Conservation (phyloP, 495 filamentous ascomycete species). For the Rusavskia elegans region DNA sequence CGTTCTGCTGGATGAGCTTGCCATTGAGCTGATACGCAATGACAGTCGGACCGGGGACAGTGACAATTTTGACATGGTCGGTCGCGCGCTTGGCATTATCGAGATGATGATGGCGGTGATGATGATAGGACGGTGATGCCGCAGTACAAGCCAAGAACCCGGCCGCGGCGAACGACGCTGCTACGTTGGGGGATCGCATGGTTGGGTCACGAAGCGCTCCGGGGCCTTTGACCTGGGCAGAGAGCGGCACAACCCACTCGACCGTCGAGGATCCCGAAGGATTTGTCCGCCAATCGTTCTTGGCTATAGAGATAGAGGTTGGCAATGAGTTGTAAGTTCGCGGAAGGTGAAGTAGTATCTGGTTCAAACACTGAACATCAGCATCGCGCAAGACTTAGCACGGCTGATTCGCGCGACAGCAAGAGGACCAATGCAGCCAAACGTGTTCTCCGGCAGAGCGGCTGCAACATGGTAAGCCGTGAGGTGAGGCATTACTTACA, state of each 20-base stretch:
- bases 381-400: not conserved
- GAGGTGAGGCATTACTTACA: too few species aligned
- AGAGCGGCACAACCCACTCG: not conserved
- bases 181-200: not conserved
- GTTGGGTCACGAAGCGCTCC: not conserved
- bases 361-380: not conserved
- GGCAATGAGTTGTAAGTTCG: too few species aligned
- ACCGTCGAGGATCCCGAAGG: not conserved
- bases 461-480: too few species aligned
- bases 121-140: constrained; percentile 26
- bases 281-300: not conserved
- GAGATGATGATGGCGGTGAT: constrained; percentile 25
- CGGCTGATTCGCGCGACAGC: too few species aligned
- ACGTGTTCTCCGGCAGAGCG: too few species aligned
- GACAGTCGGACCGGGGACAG: constrained; percentile 36
- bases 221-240: not conserved
- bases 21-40: constrained; percentile 45
- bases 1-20: constrained; percentile 29
- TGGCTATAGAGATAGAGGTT: not conserved
- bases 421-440: too few species aligned
- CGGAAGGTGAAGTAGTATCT: too few species aligned
- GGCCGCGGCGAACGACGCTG: constrained; percentile 28
- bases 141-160: constrained; percentile 22
- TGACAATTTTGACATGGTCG: constrained; percentile 19
- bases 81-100: constrained; percentile 19